Evolutionary conservation across 495 filamentous ascomycete genomes (phyloP).

Genomic region (Penicillium daleae): DNA sequence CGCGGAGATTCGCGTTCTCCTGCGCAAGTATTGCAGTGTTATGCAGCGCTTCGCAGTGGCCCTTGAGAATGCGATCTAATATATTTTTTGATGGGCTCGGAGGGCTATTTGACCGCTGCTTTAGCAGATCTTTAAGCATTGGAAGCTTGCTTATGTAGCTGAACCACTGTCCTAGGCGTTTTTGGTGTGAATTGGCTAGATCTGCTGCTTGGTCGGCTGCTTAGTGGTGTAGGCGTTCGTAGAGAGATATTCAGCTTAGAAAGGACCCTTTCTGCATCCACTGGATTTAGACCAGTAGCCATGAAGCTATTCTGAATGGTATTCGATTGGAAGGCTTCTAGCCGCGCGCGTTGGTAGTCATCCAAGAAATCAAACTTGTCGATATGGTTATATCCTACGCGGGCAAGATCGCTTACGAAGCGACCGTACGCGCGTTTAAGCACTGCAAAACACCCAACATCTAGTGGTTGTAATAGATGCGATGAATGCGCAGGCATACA

Average conservation of each 20-base stretch:
- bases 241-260: constrained; percentile 21
- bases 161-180: constrained; percentile 10
- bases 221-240: constrained; percentile 15
- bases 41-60: constrained; percentile 1
- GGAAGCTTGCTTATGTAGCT: constrained; percentile 17
- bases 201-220: constrained; percentile 9
- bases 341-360: neutral
- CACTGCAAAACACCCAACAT: constrained; percentile 4
- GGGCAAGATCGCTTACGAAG: constrained; percentile 1
- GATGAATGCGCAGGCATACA: constrained; percentile 6
- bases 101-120: constrained; percentile 10
- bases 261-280: constrained; percentile 16
- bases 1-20: constrained; percentile 10
- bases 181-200: constrained; percentile 15
- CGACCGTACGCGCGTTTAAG: neutral
- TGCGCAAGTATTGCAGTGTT: constrained; percentile 8
- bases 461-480: constrained; percentile 8
- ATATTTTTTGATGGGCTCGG: constrained; percentile 6
- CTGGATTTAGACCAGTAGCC: constrained; percentile 10
- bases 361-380: constrained; percentile 6
- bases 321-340: neutral
- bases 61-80: constrained; percentile 14
- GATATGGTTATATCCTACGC: constrained; percentile 1
- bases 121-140: constrained; percentile 10
- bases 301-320: neutral